Percentiles rank a stretch among this genome's conserved stretches.
Evolutionary conservation across 805 yeast genomes (phyloP).

Genomic region (Wickerhamomyces bovis): DNA sequence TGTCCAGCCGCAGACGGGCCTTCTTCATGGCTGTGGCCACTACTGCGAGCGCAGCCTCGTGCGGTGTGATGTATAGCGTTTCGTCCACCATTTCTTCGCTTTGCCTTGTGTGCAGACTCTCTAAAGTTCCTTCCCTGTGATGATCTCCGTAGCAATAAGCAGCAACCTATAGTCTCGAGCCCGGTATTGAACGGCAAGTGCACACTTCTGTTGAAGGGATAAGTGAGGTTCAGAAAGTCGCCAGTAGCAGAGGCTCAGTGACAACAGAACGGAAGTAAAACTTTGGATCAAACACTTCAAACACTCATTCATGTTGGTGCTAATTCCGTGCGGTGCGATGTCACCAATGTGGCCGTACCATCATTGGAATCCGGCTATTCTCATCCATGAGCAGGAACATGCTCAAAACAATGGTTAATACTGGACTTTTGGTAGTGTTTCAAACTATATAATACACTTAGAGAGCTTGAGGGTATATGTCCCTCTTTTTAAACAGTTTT

Average conservation of each 20-base stretch:
- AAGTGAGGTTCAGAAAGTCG: background rate
- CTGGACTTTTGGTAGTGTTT: too few relatives aligned
- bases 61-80: slow-evolving; percentile 59
- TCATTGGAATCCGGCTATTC: background rate
- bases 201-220: background rate
- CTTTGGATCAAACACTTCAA: background rate
- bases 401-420: background rate
- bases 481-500: background rate
- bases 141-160: background rate
- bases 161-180: too few relatives aligned
- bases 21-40: slow-evolving; percentile 86
- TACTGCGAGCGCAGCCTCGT: slow-evolving; percentile 78
- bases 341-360: too few relatives aligned
- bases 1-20: slow-evolving; percentile 56
- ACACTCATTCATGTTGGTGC: too few relatives aligned
- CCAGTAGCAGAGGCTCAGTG: background rate
- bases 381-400: background rate
- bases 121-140: background rate
- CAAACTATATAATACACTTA: too few relatives aligned
- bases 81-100: slow-evolving; percentile 32
- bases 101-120: too few relatives aligned
- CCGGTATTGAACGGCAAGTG: too few relatives aligned
- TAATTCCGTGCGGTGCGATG: too few relatives aligned
- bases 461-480: too few relatives aligned
- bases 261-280: background rate